phyloP scores from a whole-genome alignment of 1,284 basidiomycete genomes.

The Bjerkandera adusta region DNA sequence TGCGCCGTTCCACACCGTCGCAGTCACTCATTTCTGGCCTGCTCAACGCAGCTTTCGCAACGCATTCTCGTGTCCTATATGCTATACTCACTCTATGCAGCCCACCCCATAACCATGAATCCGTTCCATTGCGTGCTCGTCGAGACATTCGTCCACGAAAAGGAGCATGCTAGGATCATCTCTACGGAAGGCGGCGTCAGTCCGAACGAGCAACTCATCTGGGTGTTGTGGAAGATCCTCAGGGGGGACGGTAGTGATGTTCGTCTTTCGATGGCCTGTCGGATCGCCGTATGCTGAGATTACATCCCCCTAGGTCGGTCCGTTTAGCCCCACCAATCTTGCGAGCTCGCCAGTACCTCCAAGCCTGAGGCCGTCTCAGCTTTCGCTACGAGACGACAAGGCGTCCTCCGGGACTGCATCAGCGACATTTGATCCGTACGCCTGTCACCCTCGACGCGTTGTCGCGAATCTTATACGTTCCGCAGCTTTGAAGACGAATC shows the following conservation, averaged over 20 bases:
- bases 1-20: slow-evolving; percentile 9
- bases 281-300: slow-evolving; percentile 4
- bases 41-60: slow-evolving; percentile 50
- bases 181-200: slow-evolving; percentile 50
- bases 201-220: slow-evolving; percentile 72
- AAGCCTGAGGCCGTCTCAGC: slow-evolving; percentile 66
- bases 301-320: slow-evolving; percentile 54
- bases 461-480: slow-evolving; percentile 8
- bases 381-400: too few relatives aligned
- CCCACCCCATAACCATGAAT: slow-evolving; percentile 72
- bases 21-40: slow-evolving; percentile 10
- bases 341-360: slow-evolving; percentile 68
- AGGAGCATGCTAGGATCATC: slow-evolving; percentile 52
- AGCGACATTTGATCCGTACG: slow-evolving; percentile 34
- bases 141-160: slow-evolving; percentile 62
- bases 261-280: slow-evolving; percentile 25
- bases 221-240: slow-evolving; percentile 81
- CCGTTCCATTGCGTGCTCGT: slow-evolving; percentile 72
- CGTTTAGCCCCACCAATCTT: slow-evolving; percentile 69
- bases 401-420: too few relatives aligned
- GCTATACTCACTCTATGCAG: slow-evolving; percentile 71
- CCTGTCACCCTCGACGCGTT: too few relatives aligned
- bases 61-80: slow-evolving; percentile 75
- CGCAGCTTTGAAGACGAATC: slow-evolving; percentile 34
- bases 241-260: slow-evolving; percentile 79